Percentiles rank a stretch among this genome's conserved stretches.
These are phyloP conservation scores for Cardiospermum halicacabum DNA, from an alignment of 345 rosid genomes.

Conservation along the genomic window DNA sequence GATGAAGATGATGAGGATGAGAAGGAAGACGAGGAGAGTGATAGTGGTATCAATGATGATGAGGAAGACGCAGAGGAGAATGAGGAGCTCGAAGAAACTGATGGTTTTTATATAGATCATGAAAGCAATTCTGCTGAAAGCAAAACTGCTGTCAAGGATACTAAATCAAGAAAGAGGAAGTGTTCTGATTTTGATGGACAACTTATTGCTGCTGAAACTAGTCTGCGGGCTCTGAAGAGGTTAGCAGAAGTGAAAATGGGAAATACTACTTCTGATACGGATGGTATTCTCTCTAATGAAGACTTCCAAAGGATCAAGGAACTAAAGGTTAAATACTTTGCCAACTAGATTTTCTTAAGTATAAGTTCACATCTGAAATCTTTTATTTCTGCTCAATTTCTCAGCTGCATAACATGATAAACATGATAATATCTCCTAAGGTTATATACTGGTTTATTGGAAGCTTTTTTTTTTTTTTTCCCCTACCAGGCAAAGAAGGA, in stretches of 20 bases:
- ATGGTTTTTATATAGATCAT: slow-evolving; percentile 14
- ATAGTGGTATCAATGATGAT: slow-evolving; percentile 26
- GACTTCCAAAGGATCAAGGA: slow-evolving; percentile 85
- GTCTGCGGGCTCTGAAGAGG: slow-evolving; percentile 83
- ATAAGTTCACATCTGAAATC: neutral
- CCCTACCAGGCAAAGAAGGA: slow-evolving; percentile 72
- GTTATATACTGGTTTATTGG: neutral
- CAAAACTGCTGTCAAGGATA: slow-evolving; percentile 21
- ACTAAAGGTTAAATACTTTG: slow-evolving; percentile 49
- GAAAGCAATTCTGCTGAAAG: slow-evolving; percentile 14
- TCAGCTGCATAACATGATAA: neutral
- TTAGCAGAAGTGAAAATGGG: slow-evolving; percentile 55
- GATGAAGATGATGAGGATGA: slow-evolving; percentile 39
- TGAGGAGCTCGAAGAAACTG: slow-evolving; percentile 29
- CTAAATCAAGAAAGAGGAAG: slow-evolving; percentile 64
- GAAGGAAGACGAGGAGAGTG: slow-evolving; percentile 28
- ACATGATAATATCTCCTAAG: too few relatives aligned
- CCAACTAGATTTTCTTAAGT: neutral
- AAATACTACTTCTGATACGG: slow-evolving; percentile 31
- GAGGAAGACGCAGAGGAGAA: slow-evolving; percentile 25
- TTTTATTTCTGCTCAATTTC: neutral
- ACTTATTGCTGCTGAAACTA: slow-evolving; percentile 70
- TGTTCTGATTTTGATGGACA: slow-evolving; percentile 56
- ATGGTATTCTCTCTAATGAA: slow-evolving; percentile 88
- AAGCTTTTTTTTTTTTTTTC: neutral